A percentile compares a stretch with the other conserved stretches of the same genome.
These are phyloP conservation scores for Lentinula raphanica DNA, from an alignment of 768 basidiomycete species.

Conservation along the genomic window DNA sequence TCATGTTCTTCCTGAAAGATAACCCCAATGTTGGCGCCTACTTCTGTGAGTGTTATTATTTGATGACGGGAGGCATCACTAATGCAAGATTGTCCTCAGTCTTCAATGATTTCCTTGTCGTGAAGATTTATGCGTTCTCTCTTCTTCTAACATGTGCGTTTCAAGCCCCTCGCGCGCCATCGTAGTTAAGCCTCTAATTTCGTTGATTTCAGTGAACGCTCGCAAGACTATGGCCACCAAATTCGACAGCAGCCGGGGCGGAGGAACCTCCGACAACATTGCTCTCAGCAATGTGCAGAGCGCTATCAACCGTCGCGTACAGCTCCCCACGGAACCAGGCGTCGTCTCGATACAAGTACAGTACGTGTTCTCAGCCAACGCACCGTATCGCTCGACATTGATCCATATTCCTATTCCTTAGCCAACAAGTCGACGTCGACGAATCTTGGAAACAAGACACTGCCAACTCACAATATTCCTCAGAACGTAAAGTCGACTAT, in stretches of 20 bases:
- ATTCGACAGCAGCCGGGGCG: constrained; percentile 2
- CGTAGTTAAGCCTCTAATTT: neutral
- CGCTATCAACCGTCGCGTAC: neutral
- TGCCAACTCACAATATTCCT: neutral
- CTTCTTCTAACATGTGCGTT: neutral
- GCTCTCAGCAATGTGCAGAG: constrained; percentile 3
- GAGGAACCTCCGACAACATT: constrained; percentile 1
- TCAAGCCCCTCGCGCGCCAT: neutral
- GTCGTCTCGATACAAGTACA: constrained; percentile 5
- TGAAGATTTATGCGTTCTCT: constrained; percentile 6
- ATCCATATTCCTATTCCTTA: neutral
- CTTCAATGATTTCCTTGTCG: constrained; percentile 6
- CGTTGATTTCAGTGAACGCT: neutral
- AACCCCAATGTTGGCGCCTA: neutral
- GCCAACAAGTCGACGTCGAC: constrained; percentile 3
- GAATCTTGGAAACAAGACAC: neutral
- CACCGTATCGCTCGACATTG: no score
- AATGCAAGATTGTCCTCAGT: neutral
- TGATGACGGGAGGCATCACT: neutral
- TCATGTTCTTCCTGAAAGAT: constrained; percentile 2
- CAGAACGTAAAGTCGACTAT: constrained; percentile 4
- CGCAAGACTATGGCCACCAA: constrained; percentile 4
- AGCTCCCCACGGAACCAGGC: neutral
- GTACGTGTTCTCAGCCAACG: no score
- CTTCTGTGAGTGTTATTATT: neutral